Evolutionary conservation across 768 basidiomycete species (phyloP).

Genomic region (Termitomyces sp.): DNA sequence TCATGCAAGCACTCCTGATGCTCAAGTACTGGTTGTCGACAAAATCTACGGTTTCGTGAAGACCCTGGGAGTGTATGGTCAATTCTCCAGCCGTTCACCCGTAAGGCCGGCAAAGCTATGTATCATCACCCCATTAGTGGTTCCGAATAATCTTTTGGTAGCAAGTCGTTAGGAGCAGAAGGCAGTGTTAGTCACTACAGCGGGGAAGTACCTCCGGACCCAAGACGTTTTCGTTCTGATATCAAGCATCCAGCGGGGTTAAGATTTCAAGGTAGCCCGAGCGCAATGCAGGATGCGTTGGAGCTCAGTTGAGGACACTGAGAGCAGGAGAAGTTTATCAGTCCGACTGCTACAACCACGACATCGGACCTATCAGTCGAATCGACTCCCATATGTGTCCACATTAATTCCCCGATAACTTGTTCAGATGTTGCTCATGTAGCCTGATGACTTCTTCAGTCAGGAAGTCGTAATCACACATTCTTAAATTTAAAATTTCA

Average conservation of each 20-base stretch:
- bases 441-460: not conserved
- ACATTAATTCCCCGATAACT: not conserved
- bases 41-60: not conserved
- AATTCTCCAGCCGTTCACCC: not conserved
- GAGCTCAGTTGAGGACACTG: conserved; percentile 3
- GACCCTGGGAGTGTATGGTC: not conserved
- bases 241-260: not conserved
- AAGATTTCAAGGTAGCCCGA: not conserved
- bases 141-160: not conserved
- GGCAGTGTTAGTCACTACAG: not conserved
- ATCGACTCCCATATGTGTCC: not conserved
- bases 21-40: not conserved
- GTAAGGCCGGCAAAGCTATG: not conserved
- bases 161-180: not conserved
- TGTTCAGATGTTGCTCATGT: not conserved
- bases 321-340: not conserved
- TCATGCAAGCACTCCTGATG: not conserved
- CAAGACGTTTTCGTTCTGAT: not conserved
- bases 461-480: not conserved
- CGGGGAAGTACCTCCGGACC: not conserved
- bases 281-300: not conserved
- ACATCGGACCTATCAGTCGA: not conserved
- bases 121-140: too few relatives aligned
- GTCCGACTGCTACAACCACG: too few relatives aligned
- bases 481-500: not conserved